Percentiles rank a stretch among this genome's conserved stretches.
These are phyloP conservation scores for Aspergillus coremiiformis DNA, from an alignment of 495 filamentous ascomycete genomes.

Conservation along the genomic window DNA sequence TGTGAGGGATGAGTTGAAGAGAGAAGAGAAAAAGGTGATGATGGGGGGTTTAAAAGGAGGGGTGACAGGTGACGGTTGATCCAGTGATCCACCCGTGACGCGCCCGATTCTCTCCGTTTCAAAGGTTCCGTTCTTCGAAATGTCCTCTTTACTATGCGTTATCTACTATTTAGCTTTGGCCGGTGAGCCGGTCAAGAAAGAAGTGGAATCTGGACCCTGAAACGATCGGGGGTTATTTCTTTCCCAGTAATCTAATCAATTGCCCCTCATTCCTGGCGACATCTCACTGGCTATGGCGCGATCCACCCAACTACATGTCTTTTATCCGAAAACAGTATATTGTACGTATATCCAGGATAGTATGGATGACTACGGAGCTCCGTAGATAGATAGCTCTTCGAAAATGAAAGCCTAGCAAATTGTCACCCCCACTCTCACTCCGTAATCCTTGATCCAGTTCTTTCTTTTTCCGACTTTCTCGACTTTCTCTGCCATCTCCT, in stretches of 20 bases:
- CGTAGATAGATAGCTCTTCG: too few species aligned
- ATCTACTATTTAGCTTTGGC: background rate
- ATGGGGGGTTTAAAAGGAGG: conserved; percentile 11
- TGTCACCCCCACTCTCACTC: conserved; percentile 17
- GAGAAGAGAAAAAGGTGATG: conserved; percentile 3
- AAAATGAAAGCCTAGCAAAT: background rate
- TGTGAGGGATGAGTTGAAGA: background rate
- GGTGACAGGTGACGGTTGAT: too few species aligned
- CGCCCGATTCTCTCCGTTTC: conserved; percentile 1
- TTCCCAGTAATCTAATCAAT: too few species aligned
- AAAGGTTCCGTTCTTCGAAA: background rate
- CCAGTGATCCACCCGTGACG: too few species aligned
- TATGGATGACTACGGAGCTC: too few species aligned
- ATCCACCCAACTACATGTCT: background rate
- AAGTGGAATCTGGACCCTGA: conserved; percentile 13
- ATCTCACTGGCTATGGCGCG: background rate
- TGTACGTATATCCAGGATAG: too few species aligned
- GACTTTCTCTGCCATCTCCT: conserved; percentile 34
- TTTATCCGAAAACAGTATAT: too few species aligned
- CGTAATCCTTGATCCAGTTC: conserved; percentile 38
- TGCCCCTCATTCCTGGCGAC: background rate
- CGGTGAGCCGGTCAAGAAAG: conserved; percentile 10
- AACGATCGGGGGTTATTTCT: too few species aligned
- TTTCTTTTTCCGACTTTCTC: conserved; percentile 56
- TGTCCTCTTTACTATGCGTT: background rate